Conservation (phyloP, 2,329 filamentous ascomycete species). For the Xylariaceae sp. region DNA sequence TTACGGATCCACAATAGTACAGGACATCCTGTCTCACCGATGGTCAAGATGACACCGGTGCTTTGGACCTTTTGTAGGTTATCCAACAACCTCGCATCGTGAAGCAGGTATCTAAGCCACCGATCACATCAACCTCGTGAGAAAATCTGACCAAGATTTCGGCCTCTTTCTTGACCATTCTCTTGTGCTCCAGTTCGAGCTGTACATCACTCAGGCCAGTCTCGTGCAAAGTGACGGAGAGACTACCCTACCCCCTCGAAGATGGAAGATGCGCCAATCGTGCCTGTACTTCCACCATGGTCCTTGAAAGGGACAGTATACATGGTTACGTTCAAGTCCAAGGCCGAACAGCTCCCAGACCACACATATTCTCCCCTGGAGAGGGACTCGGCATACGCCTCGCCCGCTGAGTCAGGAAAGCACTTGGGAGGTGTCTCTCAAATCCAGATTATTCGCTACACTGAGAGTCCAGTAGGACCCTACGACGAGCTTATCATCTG, state of each 20-base stretch:
- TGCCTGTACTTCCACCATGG: conserved; percentile 38
- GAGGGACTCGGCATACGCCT: conserved; percentile 36
- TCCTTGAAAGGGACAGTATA: conserved; percentile 43
- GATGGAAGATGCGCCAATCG: conserved; percentile 18
- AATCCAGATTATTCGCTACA: conserved; percentile 50
- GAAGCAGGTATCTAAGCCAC: too few species aligned
- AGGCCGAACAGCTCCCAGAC: conserved; percentile 31
- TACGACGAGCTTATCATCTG: conserved; percentile 51
- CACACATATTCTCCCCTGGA: conserved; percentile 47
- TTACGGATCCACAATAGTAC: too few species aligned
- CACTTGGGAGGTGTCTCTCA: conserved; percentile 44
- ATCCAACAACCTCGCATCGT: too few species aligned
- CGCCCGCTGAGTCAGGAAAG: conserved; percentile 29
- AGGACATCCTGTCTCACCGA: too few species aligned
- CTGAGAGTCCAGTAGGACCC: conserved; percentile 46
- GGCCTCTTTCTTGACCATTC: too few species aligned
- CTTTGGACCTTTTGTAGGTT: too few species aligned
- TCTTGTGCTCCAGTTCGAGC: too few species aligned
- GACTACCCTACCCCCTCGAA: neutral
- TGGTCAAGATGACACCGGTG: too few species aligned
- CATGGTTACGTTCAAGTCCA: conserved; percentile 39
- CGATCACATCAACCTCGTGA: too few species aligned
- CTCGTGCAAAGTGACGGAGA: too few species aligned
- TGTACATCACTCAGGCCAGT: too few species aligned
- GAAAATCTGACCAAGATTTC: too few species aligned